These are phyloP conservation scores for Aspergillus nidulans DNA, from an alignment of 495 filamentous ascomycete genomes.

Conservation along the genomic window DNA sequence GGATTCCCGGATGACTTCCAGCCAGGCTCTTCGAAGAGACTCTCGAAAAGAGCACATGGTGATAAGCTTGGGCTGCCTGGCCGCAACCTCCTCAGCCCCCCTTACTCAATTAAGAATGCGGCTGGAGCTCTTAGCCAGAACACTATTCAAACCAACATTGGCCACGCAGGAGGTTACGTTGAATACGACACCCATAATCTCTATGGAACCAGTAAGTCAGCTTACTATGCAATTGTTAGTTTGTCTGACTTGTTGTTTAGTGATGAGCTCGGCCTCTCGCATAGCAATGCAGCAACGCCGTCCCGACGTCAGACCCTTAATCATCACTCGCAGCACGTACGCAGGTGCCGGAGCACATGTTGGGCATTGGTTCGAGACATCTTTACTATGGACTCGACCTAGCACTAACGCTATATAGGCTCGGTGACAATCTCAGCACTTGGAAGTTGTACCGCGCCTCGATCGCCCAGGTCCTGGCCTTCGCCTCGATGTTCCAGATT, in stretches of 20 bases:
- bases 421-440: conserved; percentile 73
- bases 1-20: conserved; percentile 72
- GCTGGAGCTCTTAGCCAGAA: conserved; percentile 65
- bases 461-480: conserved; percentile 67
- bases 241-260: conserved; percentile 20
- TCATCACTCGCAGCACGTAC: conserved; percentile 84
- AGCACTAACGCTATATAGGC: conserved; percentile 25
- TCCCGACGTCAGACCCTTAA: conserved; percentile 61
- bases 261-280: conserved; percentile 72
- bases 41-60: conserved; percentile 6
- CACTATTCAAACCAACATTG: conserved; percentile 69
- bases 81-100: conserved; percentile 65
- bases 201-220: conserved; percentile 63
- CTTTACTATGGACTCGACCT: background rate
- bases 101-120: conserved; percentile 71
- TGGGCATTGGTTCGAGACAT: conserved; percentile 62
- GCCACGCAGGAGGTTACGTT: conserved; percentile 61
- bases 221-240: background rate
- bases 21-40: conserved; percentile 34
- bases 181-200: conserved; percentile 86
- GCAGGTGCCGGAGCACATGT: conserved; percentile 73
- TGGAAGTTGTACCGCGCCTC: conserved; percentile 71
- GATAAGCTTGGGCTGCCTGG: conserved; percentile 52
- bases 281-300: conserved; percentile 66
- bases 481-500: conserved; percentile 76